Conservation (phyloP, 2,329 filamentous ascomycete species). For the Fusarium illudens region DNA sequence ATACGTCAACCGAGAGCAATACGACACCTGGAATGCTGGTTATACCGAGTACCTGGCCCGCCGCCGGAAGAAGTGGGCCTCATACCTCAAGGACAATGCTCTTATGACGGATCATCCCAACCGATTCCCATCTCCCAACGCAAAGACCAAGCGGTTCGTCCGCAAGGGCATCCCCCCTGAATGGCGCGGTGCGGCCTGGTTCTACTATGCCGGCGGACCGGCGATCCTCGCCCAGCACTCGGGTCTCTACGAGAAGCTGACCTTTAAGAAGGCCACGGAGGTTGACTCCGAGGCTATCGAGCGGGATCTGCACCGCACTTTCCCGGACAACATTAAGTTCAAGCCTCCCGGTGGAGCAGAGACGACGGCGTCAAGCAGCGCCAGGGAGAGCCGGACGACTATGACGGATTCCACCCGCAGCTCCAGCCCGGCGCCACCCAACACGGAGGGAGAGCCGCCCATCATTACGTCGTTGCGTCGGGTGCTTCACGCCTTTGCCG, state of each 20-base stretch:
- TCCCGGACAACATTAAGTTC: conserved; percentile 92
- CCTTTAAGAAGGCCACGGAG: conserved; percentile 70
- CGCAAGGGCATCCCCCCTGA: conserved; percentile 94
- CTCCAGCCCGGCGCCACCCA: conserved; percentile 47
- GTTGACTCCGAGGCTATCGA: conserved; percentile 91
- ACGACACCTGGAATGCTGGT: conserved; percentile 79
- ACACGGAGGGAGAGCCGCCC: conserved; percentile 68
- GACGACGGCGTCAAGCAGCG: conserved; percentile 45
- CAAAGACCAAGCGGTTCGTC: conserved; percentile 88
- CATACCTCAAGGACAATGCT: conserved; percentile 78
- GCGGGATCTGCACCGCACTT: conserved; percentile 90
- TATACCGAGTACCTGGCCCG: conserved; percentile 81
- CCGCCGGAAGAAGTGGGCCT: conserved; percentile 82
- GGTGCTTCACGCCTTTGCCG: conserved; percentile 87
- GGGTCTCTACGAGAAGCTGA: conserved; percentile 77
- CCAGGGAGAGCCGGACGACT: conserved; percentile 50
- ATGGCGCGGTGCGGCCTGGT: conserved; percentile 96
- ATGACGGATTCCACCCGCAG: conserved; percentile 45
- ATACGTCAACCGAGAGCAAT: conserved; percentile 78
- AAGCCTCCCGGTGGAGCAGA: conserved; percentile 65
- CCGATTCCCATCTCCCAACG: conserved; percentile 80
- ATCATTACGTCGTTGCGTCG: conserved; percentile 85
- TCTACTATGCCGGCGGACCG: conserved; percentile 91
- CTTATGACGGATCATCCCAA: conserved; percentile 76
- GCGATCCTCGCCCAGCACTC: conserved; percentile 78